These are phyloP conservation scores for Isatis tinctoria DNA, from an alignment of 345 rosid genomes.

Conservation along the genomic window DNA sequence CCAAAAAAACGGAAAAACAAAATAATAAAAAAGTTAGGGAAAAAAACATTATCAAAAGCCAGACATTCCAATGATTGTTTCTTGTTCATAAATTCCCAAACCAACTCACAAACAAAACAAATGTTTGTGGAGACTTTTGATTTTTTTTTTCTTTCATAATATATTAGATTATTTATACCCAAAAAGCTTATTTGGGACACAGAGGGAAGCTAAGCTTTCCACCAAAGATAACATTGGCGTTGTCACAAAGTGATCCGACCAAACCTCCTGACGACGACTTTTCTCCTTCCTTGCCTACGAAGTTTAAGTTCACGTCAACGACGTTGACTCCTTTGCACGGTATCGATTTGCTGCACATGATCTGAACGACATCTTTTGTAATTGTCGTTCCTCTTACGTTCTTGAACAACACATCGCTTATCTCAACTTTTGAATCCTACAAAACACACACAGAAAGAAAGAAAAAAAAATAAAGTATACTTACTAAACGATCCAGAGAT, in stretches of 20 bases:
- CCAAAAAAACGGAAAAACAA: neutral
- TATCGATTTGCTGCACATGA: conserved; percentile 24
- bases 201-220: conserved; percentile 22
- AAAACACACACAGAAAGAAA: neutral
- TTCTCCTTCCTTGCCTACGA: conserved; percentile 1
- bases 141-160: neutral
- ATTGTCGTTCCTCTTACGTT: conserved; percentile 33
- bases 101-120: conserved; percentile 23
- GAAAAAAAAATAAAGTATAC: neutral
- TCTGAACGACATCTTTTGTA: conserved; percentile 16
- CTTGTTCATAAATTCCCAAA: conserved; percentile 5
- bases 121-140: conserved; percentile 23
- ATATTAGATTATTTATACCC: neutral
- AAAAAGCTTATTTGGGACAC: conserved; percentile 26
- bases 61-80: conserved; percentile 7
- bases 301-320: conserved; percentile 7
- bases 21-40: neutral
- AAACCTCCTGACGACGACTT: neutral
- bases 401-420: conserved; percentile 28
- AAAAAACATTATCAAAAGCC: neutral
- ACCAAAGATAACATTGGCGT: conserved; percentile 21
- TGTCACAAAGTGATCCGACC: conserved; percentile 22
- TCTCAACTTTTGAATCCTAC: conserved; percentile 23
- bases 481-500: neutral
- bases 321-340: conserved; percentile 30